phyloP scores from a whole-genome alignment of 257 asterid genomes.

The Leptodermis oblonga region DNA sequence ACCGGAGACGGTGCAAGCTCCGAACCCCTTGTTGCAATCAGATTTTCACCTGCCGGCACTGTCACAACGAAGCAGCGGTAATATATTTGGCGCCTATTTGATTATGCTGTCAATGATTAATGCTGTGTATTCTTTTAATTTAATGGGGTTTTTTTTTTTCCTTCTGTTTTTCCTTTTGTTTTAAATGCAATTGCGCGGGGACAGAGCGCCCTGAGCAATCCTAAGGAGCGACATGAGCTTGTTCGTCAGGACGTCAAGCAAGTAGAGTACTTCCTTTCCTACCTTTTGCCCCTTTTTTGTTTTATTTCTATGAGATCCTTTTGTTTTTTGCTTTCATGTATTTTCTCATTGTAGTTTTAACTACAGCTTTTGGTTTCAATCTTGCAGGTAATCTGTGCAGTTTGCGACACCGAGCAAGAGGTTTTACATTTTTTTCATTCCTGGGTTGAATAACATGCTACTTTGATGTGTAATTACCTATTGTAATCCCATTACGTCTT shows the following conservation, averaged over 20 bases:
- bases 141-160: neutral
- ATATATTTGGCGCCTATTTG: neutral
- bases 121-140: neutral
- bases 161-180: slow-evolving; percentile 4
- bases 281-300: neutral
- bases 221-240: slow-evolving; percentile 73
- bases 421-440: slow-evolving; percentile 13
- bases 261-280: slow-evolving; percentile 36
- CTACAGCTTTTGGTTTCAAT: slow-evolving; percentile 1
- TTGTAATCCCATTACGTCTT: neutral
- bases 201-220: slow-evolving; percentile 59
- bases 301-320: no score
- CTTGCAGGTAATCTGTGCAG: slow-evolving; percentile 35
- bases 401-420: slow-evolving; percentile 39
- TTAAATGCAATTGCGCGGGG: neutral
- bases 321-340: neutral
- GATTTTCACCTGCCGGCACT: slow-evolving; percentile 86
- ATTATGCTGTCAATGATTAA: neutral
- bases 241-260: slow-evolving; percentile 75
- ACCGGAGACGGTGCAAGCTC: slow-evolving; percentile 74
- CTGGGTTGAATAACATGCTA: neutral
- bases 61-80: slow-evolving; percentile 86
- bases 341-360: neutral
- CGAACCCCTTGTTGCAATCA: slow-evolving; percentile 80
- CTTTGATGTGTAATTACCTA: neutral